Base-by-base conservation (phyloP, 768 basidiomycete species). In the Tylopilus felleus region DNA sequence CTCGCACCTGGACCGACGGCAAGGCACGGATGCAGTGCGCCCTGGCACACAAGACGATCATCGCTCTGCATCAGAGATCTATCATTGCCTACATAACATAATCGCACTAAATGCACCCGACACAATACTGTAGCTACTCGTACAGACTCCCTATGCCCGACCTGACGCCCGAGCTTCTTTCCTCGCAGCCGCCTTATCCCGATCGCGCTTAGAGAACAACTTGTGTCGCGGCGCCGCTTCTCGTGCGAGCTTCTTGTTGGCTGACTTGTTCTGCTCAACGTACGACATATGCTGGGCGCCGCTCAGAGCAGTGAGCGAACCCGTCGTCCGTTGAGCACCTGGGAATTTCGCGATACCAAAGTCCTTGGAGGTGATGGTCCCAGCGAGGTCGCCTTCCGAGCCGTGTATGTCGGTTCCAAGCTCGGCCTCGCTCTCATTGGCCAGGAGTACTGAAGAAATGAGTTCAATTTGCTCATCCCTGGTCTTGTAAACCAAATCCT, bases 401-500 rank as follows among this genome's bases (percentile, higher is more conserved):
- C 80, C 86, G 52, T 82, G 81, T 50, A 94, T 81, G 66, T 95
- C 95, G 31, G 84, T 80, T 33, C 91, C 93, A 47, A 93, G 81
- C 63, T 94, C 92, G 16, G 91, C 93, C 63, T 88, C 91, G 60
- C 83, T 86, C 68, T 97, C 96, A 70, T 90, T 93, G 29, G 93
- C 90, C 57, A 93, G 77, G 19, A 98, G 78, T 17, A 98, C 95
- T 7, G 90, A 88, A 54, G 90, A 88, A n/a, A 99, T 79, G 17
- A 99, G 83, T 68, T 98, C 96, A 55, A 98, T 96, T 74, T 98
- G 96, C 65, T 97, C 91, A 62, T 93, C 86, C 64, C 83, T 82
- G 38, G 90, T 92, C 64, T 82, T 84, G 76, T 96, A 99, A 47
- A 98, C 97, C 49, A 98, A 79, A 65, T 93, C 89, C 4, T 88